Base-by-base conservation (phyloP, 495 filamentous ascomycete species). In the Lophium mytilinum region DNA sequence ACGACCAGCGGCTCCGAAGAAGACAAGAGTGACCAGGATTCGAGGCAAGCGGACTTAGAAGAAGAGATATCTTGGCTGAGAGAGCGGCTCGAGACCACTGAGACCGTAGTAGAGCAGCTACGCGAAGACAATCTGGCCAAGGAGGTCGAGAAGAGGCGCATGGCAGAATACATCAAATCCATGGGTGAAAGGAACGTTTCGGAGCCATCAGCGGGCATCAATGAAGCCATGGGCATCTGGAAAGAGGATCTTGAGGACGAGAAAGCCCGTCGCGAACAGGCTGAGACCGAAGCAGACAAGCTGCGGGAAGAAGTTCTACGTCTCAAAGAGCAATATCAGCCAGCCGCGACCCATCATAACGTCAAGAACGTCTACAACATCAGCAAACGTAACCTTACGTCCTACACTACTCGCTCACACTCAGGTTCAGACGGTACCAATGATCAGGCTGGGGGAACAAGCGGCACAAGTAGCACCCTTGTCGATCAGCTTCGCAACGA, bases 201-300 rank as follows among this genome's bases (percentile, higher is more conserved):
- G 19, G 84, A 82, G 21, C 84, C 83, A 35, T 83, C 83, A 66
- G 71, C 87, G 3, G 87, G 86, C 4, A 80, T 86, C 34, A 83
- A 90, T 65, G 93, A 96, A 69, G 89, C 95, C 62, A 82, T 90
- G 56, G 87, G 91, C 49, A 90, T 96, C 72, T 94, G 87, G 85
- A 93, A 92, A 67, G 92, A 98, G 66, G 82, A 96, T 63, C 78
- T 95, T n/a, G 89, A 96, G 63, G 86, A 91, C 45, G 93, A 97
- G 69, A 92, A 88, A 6, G 83, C 88, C 1, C 81, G 90, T 52
- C 82, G 93, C 39, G 93, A 96, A 70, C 89, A 96, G 69, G 81
- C 87, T 17, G 90, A 96, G 50, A 87, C 92, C 33, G 90, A 96
- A 52, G 90, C 90, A 56, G 83, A 84, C 50, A 83, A 78, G 64